Conservation (phyloP, 805 yeast species). For the Starmerella tilneyi region DNA sequence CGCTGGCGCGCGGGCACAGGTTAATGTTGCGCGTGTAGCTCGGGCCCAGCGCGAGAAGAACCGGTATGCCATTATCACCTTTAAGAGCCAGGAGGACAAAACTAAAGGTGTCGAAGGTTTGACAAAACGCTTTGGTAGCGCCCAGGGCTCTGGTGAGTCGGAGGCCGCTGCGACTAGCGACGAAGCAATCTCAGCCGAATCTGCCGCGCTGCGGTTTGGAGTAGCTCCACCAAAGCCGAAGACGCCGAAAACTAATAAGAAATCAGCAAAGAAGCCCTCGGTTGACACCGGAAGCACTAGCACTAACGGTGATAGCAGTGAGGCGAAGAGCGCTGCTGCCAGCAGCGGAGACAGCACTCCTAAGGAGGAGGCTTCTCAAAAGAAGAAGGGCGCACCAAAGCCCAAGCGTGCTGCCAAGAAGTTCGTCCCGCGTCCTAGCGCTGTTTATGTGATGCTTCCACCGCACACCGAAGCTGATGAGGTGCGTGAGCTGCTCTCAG, state of each 20-base stretch:
- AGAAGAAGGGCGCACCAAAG: no score
- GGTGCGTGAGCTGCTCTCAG: slow-evolving; percentile 16
- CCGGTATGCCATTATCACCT: slow-evolving; percentile 7
- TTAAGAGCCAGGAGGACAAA: slow-evolving; percentile 3
- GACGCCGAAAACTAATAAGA: neutral
- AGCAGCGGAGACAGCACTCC: neutral
- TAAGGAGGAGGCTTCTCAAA: neutral
- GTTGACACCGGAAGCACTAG: neutral
- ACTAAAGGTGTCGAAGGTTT: slow-evolving; percentile 6
- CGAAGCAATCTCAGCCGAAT: neutral
- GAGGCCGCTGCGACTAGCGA: neutral
- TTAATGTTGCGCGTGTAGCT: slow-evolving; percentile 1
- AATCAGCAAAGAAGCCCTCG: neutral
- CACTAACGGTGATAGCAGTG: no score
- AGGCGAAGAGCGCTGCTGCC: neutral
- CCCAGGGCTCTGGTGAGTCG: neutral
- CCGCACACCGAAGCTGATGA: slow-evolving; percentile 12
- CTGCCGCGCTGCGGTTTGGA: neutral
- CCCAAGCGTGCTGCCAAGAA: slow-evolving; percentile 24
- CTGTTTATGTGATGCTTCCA: slow-evolving; percentile 16
- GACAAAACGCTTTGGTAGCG: neutral
- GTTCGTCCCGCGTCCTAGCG: slow-evolving; percentile 22
- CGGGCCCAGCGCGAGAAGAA: neutral
- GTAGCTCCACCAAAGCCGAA: neutral
- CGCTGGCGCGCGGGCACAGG: neutral